These are phyloP conservation scores for Exidia glandulosa DNA, from an alignment of 768 basidiomycete species.

Conservation along the genomic window DNA sequence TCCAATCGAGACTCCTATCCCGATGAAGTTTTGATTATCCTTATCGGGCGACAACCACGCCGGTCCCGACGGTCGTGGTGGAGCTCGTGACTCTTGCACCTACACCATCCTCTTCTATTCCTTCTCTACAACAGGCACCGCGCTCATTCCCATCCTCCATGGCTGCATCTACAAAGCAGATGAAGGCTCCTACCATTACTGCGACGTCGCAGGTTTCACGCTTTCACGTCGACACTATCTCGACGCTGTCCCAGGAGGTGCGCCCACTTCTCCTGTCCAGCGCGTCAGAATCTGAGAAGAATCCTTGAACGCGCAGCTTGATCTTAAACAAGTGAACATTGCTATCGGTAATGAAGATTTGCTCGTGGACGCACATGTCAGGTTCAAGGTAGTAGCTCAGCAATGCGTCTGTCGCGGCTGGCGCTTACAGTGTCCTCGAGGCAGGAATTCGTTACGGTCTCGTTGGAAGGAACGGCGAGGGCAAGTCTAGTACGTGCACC, in stretches of 20 bases:
- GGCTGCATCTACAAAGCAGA: background rate
- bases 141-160: background rate
- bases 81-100: background rate
- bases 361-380: conserved; percentile 39
- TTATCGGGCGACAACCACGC: background rate
- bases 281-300: background rate
- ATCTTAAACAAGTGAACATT: conserved; percentile 43
- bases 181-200: conserved; percentile 12
- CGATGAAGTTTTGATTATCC: background rate
- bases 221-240: conserved; percentile 37
- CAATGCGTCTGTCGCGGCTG: background rate
- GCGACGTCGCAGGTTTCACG: conserved; percentile 38
- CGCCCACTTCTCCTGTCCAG: background rate
- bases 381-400: conserved; percentile 26
- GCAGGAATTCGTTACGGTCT: conserved; percentile 40
- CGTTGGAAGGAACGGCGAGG: conserved; percentile 45
- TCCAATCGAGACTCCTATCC: too few species aligned
- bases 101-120: background rate
- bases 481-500: conserved; percentile 34
- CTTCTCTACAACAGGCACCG: background rate
- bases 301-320: conserved; percentile 25
- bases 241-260: conserved; percentile 18
- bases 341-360: conserved; percentile 41
- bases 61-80: background rate
- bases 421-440: background rate